Base-by-base conservation (phyloP, 2,329 filamentous ascomycete genomes). In the Alternaria incomplexa region DNA sequence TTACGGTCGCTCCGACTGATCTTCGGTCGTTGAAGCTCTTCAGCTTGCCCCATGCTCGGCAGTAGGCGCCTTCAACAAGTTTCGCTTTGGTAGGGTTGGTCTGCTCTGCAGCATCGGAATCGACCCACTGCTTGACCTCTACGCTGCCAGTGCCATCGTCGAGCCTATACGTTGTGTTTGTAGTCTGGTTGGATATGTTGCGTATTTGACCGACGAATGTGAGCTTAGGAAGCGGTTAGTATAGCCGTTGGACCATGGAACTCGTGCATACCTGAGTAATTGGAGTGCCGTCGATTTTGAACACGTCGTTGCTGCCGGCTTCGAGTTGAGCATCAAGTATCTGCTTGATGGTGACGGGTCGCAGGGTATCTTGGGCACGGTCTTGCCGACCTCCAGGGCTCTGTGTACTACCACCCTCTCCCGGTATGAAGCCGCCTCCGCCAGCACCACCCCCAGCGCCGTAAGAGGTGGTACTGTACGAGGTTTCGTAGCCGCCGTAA, bases 261-360 rank as follows among this genome's bases (percentile, higher is more conserved):
- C 28, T 32, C 15, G 10, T 11, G 58, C 70, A 44, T 79, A 86
- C 84, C 71, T 88, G 85, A 45, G 89, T 90, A 64, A 94, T 84
- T 67, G 91, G 87, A 50, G 85, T 82, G 68, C 89, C 90, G 82
- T 98, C 96, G 74, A 98, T 91, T 67, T 89, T 89, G 86, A 96
- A 96, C 11, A 61, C 51, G 36, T 93, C 90, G 59, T 67, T 62
- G 56, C 89, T 89, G 63, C 90, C 3, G 89, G 88, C 58, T 25
- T 77, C 71, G 2, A 61, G 52, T 90, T 87, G 81, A 67, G 93
- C 92, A 67, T 96, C 93, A 76, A 94, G 84, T 61, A 97, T 87
- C 82, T 99, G 96, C 81, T 97, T 97, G 82, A 98, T 93, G 11
- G 96, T 99, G 50, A 97, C 92, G 1, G 96, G 94, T 47, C 96